These are phyloP conservation scores for Trichocomaceae sp. DNA, from an alignment of 2,329 filamentous ascomycete genomes.

Conservation along the genomic window DNA sequence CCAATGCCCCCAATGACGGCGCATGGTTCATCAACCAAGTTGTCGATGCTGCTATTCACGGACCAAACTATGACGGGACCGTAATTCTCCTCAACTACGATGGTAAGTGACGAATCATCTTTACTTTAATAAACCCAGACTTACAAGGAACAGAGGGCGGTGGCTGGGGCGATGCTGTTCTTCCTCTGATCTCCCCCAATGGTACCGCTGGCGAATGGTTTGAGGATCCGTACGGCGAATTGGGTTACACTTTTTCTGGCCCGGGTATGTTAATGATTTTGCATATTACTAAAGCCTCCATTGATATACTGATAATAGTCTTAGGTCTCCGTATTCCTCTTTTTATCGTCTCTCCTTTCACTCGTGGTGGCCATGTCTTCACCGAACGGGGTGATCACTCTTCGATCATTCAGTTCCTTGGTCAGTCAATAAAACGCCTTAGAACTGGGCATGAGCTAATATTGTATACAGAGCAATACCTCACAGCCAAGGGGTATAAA, in stretches of 20 bases:
- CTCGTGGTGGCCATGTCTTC: constrained; percentile 48
- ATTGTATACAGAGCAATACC: neutral
- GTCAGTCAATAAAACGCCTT: neutral
- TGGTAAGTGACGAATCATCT: neutral
- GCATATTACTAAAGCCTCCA: neutral
- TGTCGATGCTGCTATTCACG: constrained; percentile 45
- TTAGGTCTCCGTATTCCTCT: constrained; percentile 46
- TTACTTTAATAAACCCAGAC: neutral
- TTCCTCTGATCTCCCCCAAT: constrained; percentile 44
- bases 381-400: constrained; percentile 51
- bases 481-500: constrained; percentile 5
- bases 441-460: neutral
- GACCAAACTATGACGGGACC: constrained; percentile 44
- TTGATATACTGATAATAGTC: neutral
- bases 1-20: constrained; percentile 48
- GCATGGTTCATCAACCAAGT: constrained; percentile 50
- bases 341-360: constrained; percentile 52
- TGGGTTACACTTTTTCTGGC: constrained; percentile 39
- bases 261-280: constrained; percentile 20
- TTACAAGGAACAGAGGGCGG: constrained; percentile 39
- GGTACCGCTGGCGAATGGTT: constrained; percentile 50
- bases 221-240: constrained; percentile 38
- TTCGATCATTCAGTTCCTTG: constrained; percentile 49
- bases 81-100: constrained; percentile 25
- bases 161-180: constrained; percentile 51